Percentiles rank a stretch among this genome's conserved stretches.
phyloP scores from a whole-genome alignment of 169 alveolate species.

The Plasmodium inui region DNA sequence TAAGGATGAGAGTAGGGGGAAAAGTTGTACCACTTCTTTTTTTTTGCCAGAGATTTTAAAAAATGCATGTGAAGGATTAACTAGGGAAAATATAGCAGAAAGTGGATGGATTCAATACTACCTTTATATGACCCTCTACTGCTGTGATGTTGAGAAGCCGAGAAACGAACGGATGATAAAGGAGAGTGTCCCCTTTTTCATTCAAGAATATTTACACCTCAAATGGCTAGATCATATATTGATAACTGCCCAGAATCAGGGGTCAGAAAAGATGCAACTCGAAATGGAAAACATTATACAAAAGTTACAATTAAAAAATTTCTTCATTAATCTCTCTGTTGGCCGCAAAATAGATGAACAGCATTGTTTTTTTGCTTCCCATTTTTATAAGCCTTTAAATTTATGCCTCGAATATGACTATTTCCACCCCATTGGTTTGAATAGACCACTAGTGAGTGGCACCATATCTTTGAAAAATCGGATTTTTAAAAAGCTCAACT shows the following conservation, averaged over 20 bases:
- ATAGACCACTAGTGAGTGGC: constrained; percentile 86
- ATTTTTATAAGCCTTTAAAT: constrained; percentile 84
- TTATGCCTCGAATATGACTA: constrained; percentile 88
- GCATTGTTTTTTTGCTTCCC: constrained; percentile 89
- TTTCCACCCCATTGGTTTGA: constrained; percentile 82
- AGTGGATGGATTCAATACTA: constrained; percentile 90
- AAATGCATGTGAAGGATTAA: constrained; percentile 71
- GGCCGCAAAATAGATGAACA: constrained; percentile 90
- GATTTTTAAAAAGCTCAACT: constrained; percentile 85
- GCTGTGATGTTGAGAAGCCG: constrained; percentile 90
- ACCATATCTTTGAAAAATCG: constrained; percentile 83
- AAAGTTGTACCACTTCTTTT: constrained; percentile 12
- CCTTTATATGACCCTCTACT: constrained; percentile 85
- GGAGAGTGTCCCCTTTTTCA: constrained; percentile 82
- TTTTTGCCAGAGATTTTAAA: constrained; percentile 75
- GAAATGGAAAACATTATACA: constrained; percentile 87
- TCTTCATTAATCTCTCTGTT: constrained; percentile 87
- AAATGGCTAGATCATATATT: constrained; percentile 88
- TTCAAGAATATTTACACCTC: constrained; percentile 86
- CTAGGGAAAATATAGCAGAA: constrained; percentile 83
- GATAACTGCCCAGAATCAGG: constrained; percentile 87
- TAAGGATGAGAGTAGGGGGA: neutral
- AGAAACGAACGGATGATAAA: constrained; percentile 81
- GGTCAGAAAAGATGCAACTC: constrained; percentile 87
- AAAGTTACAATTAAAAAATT: constrained; percentile 81